These are phyloP conservation scores for Spongispora temasekensis DNA, from an alignment of 1,284 basidiomycete genomes.

Conservation along the genomic window DNA sequence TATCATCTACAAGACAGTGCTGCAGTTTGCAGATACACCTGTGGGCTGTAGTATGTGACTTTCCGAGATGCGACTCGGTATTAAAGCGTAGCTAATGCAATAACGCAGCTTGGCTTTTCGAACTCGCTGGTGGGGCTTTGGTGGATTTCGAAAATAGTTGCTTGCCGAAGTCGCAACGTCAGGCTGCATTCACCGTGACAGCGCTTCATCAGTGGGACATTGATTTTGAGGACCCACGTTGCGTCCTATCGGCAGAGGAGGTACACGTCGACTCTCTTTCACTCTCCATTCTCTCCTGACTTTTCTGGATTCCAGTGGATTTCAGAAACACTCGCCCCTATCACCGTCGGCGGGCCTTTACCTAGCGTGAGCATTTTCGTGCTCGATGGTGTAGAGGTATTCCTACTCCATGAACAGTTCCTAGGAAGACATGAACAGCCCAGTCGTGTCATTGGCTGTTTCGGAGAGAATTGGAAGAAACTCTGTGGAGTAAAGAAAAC, in stretches of 20 bases:
- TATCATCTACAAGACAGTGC: constrained; percentile 79
- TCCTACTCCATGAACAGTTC: constrained; percentile 55
- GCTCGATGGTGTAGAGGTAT: constrained; percentile 16
- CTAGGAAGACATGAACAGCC: constrained; percentile 69
- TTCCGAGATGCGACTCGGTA: neutral
- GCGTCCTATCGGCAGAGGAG: constrained; percentile 78
- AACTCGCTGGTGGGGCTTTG: constrained; percentile 83
- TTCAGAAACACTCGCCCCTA: constrained; percentile 61
- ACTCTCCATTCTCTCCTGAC: constrained; percentile 1
- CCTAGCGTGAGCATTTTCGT: constrained; percentile 66
- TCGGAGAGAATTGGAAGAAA: constrained; percentile 71
- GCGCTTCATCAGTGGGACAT: constrained; percentile 93
- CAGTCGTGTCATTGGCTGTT: constrained; percentile 64
- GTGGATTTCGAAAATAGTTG: constrained; percentile 72
- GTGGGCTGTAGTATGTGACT: constrained; percentile 79
- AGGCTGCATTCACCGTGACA: constrained; percentile 79
- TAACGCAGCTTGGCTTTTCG: constrained; percentile 80
- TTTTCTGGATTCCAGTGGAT: constrained; percentile 63
- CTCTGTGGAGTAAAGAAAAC: constrained; percentile 67
- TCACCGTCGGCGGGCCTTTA: constrained; percentile 75
- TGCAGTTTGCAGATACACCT: constrained; percentile 78
- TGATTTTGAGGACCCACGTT: constrained; percentile 74
- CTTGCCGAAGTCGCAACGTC: constrained; percentile 72
- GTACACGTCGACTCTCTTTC: constrained; percentile 35
- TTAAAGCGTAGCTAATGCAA: neutral